phyloP scores from a whole-genome alignment of 73 alveolate species.

The Paramecium sexaurelia region DNA sequence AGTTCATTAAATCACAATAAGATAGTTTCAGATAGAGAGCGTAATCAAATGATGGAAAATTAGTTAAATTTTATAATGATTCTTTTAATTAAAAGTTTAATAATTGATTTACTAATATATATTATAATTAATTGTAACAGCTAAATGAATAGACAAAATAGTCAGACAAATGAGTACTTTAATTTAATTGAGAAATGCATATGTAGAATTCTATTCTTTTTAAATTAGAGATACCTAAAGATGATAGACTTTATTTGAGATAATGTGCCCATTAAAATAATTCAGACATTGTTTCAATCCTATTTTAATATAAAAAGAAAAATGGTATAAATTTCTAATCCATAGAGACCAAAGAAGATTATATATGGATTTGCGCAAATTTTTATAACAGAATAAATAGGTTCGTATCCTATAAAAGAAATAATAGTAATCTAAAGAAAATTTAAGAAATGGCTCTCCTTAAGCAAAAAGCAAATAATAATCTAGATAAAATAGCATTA shows the following conservation, averaged over 20 bases:
- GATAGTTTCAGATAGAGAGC: conserved; percentile 30
- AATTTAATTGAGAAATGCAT: conserved; percentile 42
- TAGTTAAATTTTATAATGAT: background rate
- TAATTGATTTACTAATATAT: background rate
- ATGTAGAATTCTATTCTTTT: background rate
- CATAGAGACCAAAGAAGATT: background rate
- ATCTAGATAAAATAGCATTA: background rate
- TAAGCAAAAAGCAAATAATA: background rate
- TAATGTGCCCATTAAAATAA: background rate
- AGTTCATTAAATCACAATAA: background rate
- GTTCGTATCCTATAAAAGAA: background rate
- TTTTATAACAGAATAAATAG: background rate
- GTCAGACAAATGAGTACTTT: conserved; percentile 15
- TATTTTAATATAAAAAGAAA: background rate
- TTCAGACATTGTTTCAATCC: conserved; percentile 2
- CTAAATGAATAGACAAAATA: background rate
- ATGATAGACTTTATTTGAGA: conserved; percentile 17
- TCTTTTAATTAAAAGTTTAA: background rate
- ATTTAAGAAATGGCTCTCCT: background rate
- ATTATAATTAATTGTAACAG: conserved; percentile 14
- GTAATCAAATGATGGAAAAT: background rate
- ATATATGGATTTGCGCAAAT: background rate
- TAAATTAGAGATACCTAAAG: background rate
- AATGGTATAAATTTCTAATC: background rate
- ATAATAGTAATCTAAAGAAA: background rate